phyloP scores from a whole-genome alignment of 306 rosid species.

The Alnus rubra region DNA sequence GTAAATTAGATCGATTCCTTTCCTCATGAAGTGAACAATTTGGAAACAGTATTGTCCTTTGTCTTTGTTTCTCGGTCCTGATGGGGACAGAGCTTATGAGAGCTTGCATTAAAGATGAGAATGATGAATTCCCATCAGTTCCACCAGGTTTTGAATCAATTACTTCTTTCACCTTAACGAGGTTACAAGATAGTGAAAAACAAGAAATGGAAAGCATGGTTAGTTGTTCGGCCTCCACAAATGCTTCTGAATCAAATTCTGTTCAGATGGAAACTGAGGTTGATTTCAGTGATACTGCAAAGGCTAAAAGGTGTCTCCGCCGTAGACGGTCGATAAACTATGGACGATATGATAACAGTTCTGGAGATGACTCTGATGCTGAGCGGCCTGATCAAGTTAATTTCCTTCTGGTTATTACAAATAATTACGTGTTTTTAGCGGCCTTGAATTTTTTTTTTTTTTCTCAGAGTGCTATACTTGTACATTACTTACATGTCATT shows the following conservation, averaged over 20 bases:
- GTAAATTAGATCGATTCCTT: conserved; percentile 28
- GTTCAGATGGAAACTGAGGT: conserved; percentile 50
- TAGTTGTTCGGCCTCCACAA: conserved; percentile 46
- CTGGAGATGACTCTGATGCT: conserved; percentile 65
- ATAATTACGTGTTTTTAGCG: conserved; percentile 28
- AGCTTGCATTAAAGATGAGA: conserved; percentile 81
- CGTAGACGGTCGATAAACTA: conserved; percentile 69
- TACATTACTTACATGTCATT: conserved; percentile 34
- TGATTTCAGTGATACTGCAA: conserved; percentile 45
- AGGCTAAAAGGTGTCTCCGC: conserved; percentile 66
- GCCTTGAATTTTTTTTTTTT: conserved; percentile 26
- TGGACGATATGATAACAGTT: conserved; percentile 47
- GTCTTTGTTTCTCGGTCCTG: conserved; percentile 31
- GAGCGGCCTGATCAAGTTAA: conserved; percentile 74
- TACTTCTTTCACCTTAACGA: conserved; percentile 59
- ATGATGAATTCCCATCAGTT: conserved; percentile 87
- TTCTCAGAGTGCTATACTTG: conserved; percentile 25
- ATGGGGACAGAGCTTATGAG: conserved; percentile 96
- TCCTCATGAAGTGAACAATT: conserved; percentile 30
- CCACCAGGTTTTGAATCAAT: conserved; percentile 98
- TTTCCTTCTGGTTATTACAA: conserved; percentile 13
- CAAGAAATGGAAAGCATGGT: conserved; percentile 41
- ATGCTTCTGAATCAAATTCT: conserved; percentile 53
- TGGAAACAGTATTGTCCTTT: conserved; percentile 20
- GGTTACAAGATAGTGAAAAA: conserved; percentile 53